Evolutionary conservation across 2,329 filamentous ascomycete species (phyloP).

Genomic region (Coniochaeta ligniaria): DNA sequence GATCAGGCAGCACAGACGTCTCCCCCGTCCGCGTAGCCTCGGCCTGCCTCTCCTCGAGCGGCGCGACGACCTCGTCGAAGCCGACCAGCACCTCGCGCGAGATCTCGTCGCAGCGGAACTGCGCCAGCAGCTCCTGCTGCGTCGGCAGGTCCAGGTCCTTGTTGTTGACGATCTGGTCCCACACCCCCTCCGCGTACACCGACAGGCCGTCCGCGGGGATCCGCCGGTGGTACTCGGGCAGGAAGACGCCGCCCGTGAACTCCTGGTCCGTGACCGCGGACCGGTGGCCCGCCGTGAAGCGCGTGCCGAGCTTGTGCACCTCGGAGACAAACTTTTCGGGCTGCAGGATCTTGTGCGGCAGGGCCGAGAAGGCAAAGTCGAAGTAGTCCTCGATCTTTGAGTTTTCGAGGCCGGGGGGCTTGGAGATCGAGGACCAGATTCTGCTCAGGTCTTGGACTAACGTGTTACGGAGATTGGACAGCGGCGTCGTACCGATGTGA

Average conservation of each 20-base stretch:
- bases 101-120: conserved; percentile 97
- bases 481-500: conserved; percentile 84
- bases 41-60: conserved; percentile 80
- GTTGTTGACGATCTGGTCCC: conserved; percentile 98
- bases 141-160: conserved; percentile 96
- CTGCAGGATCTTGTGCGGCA: conserved; percentile 95
- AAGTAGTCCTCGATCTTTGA: conserved; percentile 96
- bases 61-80: conserved; percentile 76
- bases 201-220: conserved; percentile 98
- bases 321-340: conserved; percentile 83
- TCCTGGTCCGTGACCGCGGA: conserved; percentile 63
- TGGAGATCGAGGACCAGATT: conserved; percentile 89
- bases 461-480: conserved; percentile 84
- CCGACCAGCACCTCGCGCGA: conserved; percentile 75
- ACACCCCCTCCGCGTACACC: conserved; percentile 85
- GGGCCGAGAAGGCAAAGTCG: conserved; percentile 91
- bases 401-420: conserved; percentile 80
- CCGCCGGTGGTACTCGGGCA: conserved; percentile 89
- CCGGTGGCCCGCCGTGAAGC: conserved; percentile 77
- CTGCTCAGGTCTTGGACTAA: conserved; percentile 83
- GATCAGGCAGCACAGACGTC: conserved; percentile 62
- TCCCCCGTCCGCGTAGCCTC: conserved; percentile 68
- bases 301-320: conserved; percentile 68
- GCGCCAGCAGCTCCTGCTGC: conserved; percentile 91
- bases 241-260: conserved; percentile 72